Conservation (phyloP, 306 rosid species). For the Vigna angularis region DNA sequence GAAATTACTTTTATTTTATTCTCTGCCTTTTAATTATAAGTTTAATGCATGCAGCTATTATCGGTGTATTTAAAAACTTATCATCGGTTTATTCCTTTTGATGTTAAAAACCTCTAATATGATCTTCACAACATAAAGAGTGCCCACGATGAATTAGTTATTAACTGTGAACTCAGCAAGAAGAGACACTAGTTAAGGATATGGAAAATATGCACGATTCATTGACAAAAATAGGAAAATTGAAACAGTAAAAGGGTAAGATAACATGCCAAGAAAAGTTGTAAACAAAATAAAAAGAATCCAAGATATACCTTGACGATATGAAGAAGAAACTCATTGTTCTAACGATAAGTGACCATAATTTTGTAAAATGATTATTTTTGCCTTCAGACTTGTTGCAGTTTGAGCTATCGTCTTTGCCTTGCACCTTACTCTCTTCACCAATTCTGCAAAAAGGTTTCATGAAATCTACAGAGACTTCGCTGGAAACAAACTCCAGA, state of each 20-base stretch:
- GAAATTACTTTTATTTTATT: not conserved
- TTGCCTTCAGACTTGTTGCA: conserved; percentile 42
- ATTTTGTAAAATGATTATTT: conserved; percentile 41
- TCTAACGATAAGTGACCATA: conserved; percentile 81
- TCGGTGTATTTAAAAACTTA: not conserved
- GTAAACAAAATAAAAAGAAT: conserved; percentile 22
- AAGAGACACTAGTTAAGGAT: not conserved
- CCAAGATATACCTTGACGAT: conserved; percentile 71
- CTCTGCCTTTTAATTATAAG: not conserved
- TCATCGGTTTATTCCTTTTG: conserved; percentile 3
- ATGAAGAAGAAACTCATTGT: conserved; percentile 77
- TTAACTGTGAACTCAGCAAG: not conserved
- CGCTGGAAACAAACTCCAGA: conserved; percentile 48
- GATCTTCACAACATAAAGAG: conserved; percentile 12
- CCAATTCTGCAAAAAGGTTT: conserved; percentile 52
- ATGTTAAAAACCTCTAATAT: not conserved
- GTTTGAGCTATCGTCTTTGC: conserved; percentile 40
- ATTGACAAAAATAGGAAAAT: conserved; percentile 22
- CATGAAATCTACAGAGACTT: conserved; percentile 56
- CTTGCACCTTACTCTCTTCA: conserved; percentile 37
- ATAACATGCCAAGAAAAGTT: conserved; percentile 10
- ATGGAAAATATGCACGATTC: conserved; percentile 17
- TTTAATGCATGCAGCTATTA: not conserved
- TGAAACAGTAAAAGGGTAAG: not conserved
- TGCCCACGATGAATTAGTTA: not conserved